phyloP scores from a whole-genome alignment of 2,329 filamentous ascomycete genomes.

The Talaromyces pinophilus region DNA sequence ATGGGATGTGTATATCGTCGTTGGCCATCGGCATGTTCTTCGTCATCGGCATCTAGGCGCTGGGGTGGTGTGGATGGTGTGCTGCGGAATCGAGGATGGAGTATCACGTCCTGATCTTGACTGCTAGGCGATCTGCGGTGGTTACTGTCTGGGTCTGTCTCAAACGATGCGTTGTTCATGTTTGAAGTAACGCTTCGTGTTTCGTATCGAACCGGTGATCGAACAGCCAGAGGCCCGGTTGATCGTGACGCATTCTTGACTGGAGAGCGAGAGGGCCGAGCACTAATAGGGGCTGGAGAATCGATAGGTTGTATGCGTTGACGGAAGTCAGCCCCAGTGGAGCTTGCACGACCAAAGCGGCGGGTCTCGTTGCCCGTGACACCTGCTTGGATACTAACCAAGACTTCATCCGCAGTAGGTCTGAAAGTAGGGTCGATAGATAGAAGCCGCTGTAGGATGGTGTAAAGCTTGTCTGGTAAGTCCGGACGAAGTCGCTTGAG shows the following conservation, averaged over 20 bases:
- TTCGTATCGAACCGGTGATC: slow-evolving; percentile 21
- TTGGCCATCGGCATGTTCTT: slow-evolving; percentile 21
- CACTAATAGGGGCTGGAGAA: slow-evolving; percentile 33
- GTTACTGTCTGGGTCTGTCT: slow-evolving; percentile 5
- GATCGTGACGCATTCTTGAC: slow-evolving; percentile 10
- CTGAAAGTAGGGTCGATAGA: slow-evolving; percentile 73
- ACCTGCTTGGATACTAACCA: slow-evolving; percentile 73
- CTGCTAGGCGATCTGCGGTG: slow-evolving; percentile 25
- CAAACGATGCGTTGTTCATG: not conserved
- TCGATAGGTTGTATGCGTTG: slow-evolving; percentile 45
- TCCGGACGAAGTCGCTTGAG: slow-evolving; percentile 70
- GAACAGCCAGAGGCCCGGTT: slow-evolving; percentile 13
- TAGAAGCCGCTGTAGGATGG: slow-evolving; percentile 76
- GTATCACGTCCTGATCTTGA: slow-evolving; percentile 36
- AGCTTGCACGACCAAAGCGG: slow-evolving; percentile 39
- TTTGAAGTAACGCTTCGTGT: slow-evolving; percentile 19
- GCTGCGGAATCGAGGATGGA: slow-evolving; percentile 35
- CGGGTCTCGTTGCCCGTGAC: slow-evolving; percentile 51
- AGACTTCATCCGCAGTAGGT: slow-evolving; percentile 82
- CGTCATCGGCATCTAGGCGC: slow-evolving; percentile 24
- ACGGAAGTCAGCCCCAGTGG: slow-evolving; percentile 36
- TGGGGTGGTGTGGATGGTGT: slow-evolving; percentile 31
- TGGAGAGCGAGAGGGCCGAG: slow-evolving; percentile 32
- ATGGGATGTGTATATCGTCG: slow-evolving; percentile 31
- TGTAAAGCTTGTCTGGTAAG: slow-evolving; percentile 81